Evolutionary conservation across 805 yeast species (phyloP), one percentile per base, ranked within the genome.

Genomic region (Teunomyces atbi): DNA sequence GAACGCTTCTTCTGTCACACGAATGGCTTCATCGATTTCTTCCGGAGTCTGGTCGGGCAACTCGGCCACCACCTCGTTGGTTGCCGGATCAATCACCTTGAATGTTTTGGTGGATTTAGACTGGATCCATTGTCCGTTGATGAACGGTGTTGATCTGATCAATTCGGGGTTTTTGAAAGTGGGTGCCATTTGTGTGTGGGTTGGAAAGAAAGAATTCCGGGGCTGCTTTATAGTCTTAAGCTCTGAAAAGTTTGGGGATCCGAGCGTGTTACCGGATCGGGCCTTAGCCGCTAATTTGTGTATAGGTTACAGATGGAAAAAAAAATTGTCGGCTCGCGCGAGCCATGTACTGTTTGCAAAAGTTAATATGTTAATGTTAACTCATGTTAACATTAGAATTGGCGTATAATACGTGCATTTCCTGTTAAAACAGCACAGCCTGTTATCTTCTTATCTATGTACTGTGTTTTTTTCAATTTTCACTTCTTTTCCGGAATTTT

Each of bases 1-100:
- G 58, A 78, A 81, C 0, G 82, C 74, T 2, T 66, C 68, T 41
- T 60, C 61, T 2, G 84, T 80, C 38, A 62, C 65, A 41, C 77
- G 69, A 43, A 81, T 78, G 12, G 84, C 76, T 35, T 57, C 59
- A 26, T 69, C 73, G 44, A 69, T 64, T 45, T 62, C 81, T 49
- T 69, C 71, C 1, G 67, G 62, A n/a, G 69, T 58, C 44, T 68
- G 80, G 49, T 80, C 84, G 5, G 71, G 69, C 43, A 71, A 58
- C 52, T 64, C 71, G 32, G 57, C 53, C 29, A 71, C 66, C 21
- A 57, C 51, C 44, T 67, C 64, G 37, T 61, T 72, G 19, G 73
- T 69, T 2, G 75, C 75, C 1, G 76, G 76, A 49, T 71, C 73
- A 41, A 47, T 47, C 13, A 71, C 74, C 49, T 59, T 58, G 51